Base-by-base conservation (phyloP, 768 basidiomycete genomes). In the Crepidotus variabilis region DNA sequence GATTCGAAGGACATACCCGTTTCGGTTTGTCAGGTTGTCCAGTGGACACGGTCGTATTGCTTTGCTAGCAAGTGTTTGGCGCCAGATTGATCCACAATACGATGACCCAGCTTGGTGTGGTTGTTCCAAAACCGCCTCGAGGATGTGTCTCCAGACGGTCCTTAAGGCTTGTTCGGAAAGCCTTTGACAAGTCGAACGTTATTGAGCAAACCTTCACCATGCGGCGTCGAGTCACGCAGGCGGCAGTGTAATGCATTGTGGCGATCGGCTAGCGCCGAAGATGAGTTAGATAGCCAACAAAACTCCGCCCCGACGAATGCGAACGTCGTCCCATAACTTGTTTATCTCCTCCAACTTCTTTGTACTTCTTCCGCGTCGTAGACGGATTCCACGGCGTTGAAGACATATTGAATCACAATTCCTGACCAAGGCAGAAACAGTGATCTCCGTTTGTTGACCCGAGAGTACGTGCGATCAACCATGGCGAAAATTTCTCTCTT, bases 391-490 rank as follows among this genome's bases (percentile, higher is more conserved):
- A 57, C 57, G 59, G 55, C 61, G 55, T 59, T 56, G 57, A 54
- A 52, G 57, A 55, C 52, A 55, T 55, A 52, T 28, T 56, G 52
- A 54, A 50, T 50, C 83, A 89, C 67, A 70, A 90, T 88, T 87
- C 77, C 82, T 83, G 83, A 83, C 82, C 86, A 88, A 70, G 75
- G 77, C 79, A 82, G 84, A 77, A 88, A 89, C 75, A 80, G 73
- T 72, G 88, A 90, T 78, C 85, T 90, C 71, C 88, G 88, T 79
- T 78, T 88, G 70, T 72, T 89, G 86, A 85, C 86, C 85, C 83
- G 85, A 70, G 82, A 82, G 89, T 90, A 59, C 63, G 87, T 69
- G 22, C 55, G 59, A 55, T 59, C 56, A 57, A 49, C 55, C 53
- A 57, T 57, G 57, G 35, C 49, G 50, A 13, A 56, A 55, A 62